phyloP scores from a whole-genome alignment of 305 asterid genomes.

The Fraxinus paxiana region DNA sequence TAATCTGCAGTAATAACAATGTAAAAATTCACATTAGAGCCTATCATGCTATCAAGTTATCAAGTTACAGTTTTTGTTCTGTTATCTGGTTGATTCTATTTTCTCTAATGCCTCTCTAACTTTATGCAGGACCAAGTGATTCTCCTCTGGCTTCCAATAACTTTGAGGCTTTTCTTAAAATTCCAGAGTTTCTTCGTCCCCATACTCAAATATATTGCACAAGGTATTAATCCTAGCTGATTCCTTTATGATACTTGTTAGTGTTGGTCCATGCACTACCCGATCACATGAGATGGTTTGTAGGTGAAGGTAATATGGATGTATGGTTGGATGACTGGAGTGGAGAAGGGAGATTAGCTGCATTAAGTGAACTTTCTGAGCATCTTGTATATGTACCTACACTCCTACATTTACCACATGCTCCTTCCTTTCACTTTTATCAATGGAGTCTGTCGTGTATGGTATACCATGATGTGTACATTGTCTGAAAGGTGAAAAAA shows the following conservation, averaged over 20 bases:
- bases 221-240: conserved; percentile 46
- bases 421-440: neutral
- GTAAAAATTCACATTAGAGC: neutral
- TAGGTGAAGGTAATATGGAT: neutral
- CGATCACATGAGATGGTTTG: neutral
- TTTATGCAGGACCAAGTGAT: conserved; percentile 79
- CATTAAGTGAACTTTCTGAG: conserved; percentile 10
- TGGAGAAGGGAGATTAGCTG: neutral
- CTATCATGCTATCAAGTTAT: neutral
- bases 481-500: neutral
- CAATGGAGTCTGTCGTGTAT: neutral
- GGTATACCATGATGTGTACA: neutral
- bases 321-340: neutral
- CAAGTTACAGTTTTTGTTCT: neutral
- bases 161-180: conserved; percentile 93
- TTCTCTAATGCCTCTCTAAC: conserved; percentile 25
- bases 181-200: conserved; percentile 86
- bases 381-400: neutral
- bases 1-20: neutral
- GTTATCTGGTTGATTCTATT: conserved; percentile 1
- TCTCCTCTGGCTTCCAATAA: conserved; percentile 88
- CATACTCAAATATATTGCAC: conserved; percentile 94
- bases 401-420: conserved; percentile 6
- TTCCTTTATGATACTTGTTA: conserved; percentile 15
- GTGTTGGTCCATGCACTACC: neutral